A percentile compares a stretch with the other conserved stretches of the same genome.
Evolutionary conservation across 257 asterid species (phyloP).

Genomic region (Nicotiana sylvestris): DNA sequence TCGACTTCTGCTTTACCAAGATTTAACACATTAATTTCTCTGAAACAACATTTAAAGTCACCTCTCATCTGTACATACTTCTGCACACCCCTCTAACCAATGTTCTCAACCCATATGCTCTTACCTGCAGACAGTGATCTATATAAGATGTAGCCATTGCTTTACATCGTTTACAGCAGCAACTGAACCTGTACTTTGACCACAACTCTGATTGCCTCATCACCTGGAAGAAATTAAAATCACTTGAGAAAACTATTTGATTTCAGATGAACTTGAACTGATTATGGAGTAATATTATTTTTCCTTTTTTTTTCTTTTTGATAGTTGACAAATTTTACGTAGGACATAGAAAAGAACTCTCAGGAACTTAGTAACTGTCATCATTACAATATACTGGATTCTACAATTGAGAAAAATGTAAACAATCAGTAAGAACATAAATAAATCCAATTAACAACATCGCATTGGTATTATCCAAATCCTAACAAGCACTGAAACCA

Average conservation of each 20-base stretch:
- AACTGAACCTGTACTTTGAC: slow-evolving; percentile 52
- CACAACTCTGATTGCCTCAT: slow-evolving; percentile 56
- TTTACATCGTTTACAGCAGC: slow-evolving; percentile 59
- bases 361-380: background rate
- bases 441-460: background rate
- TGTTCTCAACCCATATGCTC: slow-evolving; percentile 13
- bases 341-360: background rate
- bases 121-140: slow-evolving; percentile 61
- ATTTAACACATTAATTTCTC: background rate
- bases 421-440: background rate
- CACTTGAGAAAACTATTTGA: background rate
- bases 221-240: slow-evolving; percentile 35
- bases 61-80: background rate
- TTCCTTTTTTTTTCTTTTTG: background rate
- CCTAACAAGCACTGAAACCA: background rate
- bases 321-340: background rate
- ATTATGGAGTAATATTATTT: background rate
- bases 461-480: background rate
- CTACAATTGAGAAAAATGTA: background rate
- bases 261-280: background rate
- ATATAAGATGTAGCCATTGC: slow-evolving; percentile 42
- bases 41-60: background rate
- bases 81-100: background rate
- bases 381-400: background rate
- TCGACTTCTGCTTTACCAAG: background rate